These are phyloP conservation scores for Kwoniella europaea DNA, from an alignment of 768 basidiomycete species.

Conservation along the genomic window DNA sequence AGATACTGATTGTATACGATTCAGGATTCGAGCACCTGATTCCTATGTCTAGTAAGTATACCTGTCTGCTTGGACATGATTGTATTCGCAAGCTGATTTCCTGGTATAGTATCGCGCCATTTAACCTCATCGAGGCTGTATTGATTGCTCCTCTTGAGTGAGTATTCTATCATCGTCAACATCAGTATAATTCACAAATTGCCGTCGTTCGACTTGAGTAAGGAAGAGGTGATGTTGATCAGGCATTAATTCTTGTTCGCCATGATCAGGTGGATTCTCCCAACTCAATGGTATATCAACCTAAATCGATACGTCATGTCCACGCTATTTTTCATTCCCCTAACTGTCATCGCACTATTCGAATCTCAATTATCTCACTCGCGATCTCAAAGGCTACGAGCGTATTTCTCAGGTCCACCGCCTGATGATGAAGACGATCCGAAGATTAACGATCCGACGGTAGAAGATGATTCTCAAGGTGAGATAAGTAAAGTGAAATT, in stretches of 20 bases:
- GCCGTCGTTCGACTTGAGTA: neutral
- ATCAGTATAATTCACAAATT: neutral
- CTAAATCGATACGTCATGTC: slow-evolving; percentile 80
- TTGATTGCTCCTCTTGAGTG: slow-evolving; percentile 86
- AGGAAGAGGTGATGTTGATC: slow-evolving; percentile 37
- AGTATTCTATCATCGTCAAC: slow-evolving; percentile 49
- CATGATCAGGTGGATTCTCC: slow-evolving; percentile 59
- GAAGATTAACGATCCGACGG: slow-evolving; percentile 68
- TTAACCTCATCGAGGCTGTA: slow-evolving; percentile 82
- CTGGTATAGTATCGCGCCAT: slow-evolving; percentile 71
- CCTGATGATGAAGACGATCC: slow-evolving; percentile 55
- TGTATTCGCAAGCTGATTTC: slow-evolving; percentile 10
- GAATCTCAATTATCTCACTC: slow-evolving; percentile 65
- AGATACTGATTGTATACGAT: slow-evolving; percentile 11
- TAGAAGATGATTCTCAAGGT: slow-evolving; percentile 78
- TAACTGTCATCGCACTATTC: slow-evolving; percentile 73
- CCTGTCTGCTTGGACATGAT: neutral
- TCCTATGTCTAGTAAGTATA: slow-evolving; percentile 65
- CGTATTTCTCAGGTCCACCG: slow-evolving; percentile 41
- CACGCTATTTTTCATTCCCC: slow-evolving; percentile 78
- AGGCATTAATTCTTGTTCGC: too few relatives aligned
- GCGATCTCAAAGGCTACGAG: slow-evolving; percentile 31
- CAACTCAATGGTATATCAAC: slow-evolving; percentile 68
- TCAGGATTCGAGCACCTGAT: slow-evolving; percentile 54
- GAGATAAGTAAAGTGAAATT: slow-evolving; percentile 62